phyloP scores from a whole-genome alignment of 2,329 filamentous ascomycete genomes.

The Microdochium bolleyi region DNA sequence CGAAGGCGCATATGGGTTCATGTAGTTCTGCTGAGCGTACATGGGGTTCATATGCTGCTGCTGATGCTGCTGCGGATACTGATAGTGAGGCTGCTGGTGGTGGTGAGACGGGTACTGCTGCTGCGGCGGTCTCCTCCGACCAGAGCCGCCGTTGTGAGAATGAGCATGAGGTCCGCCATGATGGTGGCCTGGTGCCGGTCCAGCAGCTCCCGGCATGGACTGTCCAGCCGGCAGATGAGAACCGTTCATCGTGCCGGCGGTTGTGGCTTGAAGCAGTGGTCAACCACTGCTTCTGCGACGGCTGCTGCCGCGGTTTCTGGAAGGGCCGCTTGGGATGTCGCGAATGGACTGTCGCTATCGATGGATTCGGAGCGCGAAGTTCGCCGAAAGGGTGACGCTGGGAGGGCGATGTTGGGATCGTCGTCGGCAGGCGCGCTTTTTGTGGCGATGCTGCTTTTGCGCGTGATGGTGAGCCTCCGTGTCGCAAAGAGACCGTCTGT shows the following conservation, averaged over 20 bases:
- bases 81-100: slow-evolving; percentile 12
- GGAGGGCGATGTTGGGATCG: background rate
- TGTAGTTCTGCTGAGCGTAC: slow-evolving; percentile 37
- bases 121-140: slow-evolving; percentile 27
- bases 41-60: slow-evolving; percentile 23
- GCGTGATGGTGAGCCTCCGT: background rate
- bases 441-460: background rate
- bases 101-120: slow-evolving; percentile 15
- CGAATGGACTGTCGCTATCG: background rate
- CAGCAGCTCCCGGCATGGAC: slow-evolving; percentile 1
- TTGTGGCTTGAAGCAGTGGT: slow-evolving; percentile 1
- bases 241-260: slow-evolving; percentile 1
- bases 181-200: background rate
- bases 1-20: slow-evolving; percentile 37
- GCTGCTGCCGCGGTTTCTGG: background rate
- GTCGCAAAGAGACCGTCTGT: background rate
- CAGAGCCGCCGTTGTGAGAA: background rate
- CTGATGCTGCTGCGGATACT: slow-evolving; percentile 13
- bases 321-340: background rate
- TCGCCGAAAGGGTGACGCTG: background rate
- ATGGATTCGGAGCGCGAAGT: background rate
- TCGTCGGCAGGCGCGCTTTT: background rate
- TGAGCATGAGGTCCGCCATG: background rate
- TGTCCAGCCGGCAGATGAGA: slow-evolving; percentile 1
- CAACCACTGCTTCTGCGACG: background rate